phyloP scores from a whole-genome alignment of 1,139 yeast genomes.

The Protomyces inouyei region DNA sequence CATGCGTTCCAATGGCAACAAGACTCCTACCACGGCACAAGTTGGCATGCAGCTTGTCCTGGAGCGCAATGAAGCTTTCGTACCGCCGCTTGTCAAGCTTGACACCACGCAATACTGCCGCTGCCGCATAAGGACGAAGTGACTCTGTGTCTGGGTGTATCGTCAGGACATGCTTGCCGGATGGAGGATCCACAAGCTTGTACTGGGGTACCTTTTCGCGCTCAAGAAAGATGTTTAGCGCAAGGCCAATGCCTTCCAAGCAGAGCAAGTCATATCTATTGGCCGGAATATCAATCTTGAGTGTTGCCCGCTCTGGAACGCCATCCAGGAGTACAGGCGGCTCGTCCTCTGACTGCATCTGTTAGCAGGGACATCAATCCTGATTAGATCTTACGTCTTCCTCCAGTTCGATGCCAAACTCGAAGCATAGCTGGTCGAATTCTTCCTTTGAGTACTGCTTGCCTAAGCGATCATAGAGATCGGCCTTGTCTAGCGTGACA shows the following conservation, averaged over 20 bases:
- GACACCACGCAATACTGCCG: constrained; percentile 82
- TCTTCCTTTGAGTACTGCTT: constrained; percentile 60
- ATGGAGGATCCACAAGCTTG: constrained; percentile 53
- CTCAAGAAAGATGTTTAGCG: constrained; percentile 85
- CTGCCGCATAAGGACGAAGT: constrained; percentile 90
- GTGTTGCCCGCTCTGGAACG: constrained; percentile 80
- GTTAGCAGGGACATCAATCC: not conserved
- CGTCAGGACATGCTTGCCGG: constrained; percentile 8
- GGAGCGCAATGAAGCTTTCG: constrained; percentile 90
- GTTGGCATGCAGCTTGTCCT: constrained; percentile 92
- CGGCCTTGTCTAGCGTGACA: constrained; percentile 88
- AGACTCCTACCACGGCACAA: constrained; percentile 94
- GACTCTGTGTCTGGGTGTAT: constrained; percentile 45
- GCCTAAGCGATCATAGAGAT: constrained; percentile 73
- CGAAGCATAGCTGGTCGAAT: constrained; percentile 95
- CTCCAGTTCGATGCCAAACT: constrained; percentile 94
- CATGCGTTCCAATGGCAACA: constrained; percentile 98
- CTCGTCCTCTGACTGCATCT: constrained; percentile 43
- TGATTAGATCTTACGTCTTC: constrained; percentile 52
- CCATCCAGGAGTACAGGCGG: constrained; percentile 47
- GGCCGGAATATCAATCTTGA: constrained; percentile 96
- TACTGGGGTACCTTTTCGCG: constrained; percentile 60
- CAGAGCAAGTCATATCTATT: constrained; percentile 97
- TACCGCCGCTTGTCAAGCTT: constrained; percentile 76
- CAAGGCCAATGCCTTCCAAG: constrained; percentile 95